A percentile compares a stretch with the other conserved stretches of the same genome.
phyloP scores from a whole-genome alignment of 2,329 filamentous ascomycete species.

The Penicillium sclerotigenum region DNA sequence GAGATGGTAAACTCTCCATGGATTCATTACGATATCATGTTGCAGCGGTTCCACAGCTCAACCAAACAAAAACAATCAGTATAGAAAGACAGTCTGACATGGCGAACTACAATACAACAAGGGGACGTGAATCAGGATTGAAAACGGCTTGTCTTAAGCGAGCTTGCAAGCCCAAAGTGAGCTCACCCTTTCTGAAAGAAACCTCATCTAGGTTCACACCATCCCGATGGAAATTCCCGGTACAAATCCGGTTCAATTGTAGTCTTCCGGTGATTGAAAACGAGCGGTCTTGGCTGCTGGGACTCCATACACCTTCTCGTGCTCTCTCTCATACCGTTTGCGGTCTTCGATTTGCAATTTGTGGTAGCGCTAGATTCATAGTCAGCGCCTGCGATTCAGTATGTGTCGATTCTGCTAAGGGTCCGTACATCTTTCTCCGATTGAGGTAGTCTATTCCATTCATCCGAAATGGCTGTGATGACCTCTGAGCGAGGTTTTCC shows the following conservation, averaged over 20 bases:
- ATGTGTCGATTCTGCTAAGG: not conserved
- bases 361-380: conserved; percentile 27
- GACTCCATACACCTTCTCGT: conserved; percentile 36
- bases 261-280: not conserved
- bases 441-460: conserved; percentile 30
- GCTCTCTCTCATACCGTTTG: conserved; percentile 36
- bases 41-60: not conserved
- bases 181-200: not conserved
- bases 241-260: not conserved
- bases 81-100: not conserved
- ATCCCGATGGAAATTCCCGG: not conserved
- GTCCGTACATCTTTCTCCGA: conserved; percentile 38
- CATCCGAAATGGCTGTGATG: conserved; percentile 9
- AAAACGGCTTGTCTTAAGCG: not conserved
- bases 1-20: not conserved
- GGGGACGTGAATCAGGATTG: not conserved
- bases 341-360: conserved; percentile 26
- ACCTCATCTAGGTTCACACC: not conserved
- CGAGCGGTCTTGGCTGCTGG: not conserved
- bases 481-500: conserved; percentile 43
- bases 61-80: not conserved
- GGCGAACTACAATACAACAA: not conserved
- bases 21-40: not conserved
- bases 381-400: conserved; percentile 10
- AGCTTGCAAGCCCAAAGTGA: not conserved